phyloP scores from a whole-genome alignment of 441 rosid genomes.

The Mallotus japonicus region DNA sequence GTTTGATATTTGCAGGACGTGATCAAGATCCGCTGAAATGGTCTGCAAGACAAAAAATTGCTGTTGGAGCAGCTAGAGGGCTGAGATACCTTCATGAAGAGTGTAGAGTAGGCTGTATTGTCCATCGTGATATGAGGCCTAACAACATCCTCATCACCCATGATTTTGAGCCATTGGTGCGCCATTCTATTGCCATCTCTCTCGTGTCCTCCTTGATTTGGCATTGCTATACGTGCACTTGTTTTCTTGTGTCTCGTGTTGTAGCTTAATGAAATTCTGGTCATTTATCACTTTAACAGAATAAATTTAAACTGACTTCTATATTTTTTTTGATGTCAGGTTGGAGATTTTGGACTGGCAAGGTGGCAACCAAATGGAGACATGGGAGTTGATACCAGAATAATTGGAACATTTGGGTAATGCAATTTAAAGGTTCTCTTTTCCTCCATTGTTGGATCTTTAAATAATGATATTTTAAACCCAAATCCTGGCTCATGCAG shows the following conservation, averaged over 20 bases:
- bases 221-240: background rate
- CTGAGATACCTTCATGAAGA: slow-evolving; percentile 98
- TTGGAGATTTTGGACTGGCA: slow-evolving; percentile 97
- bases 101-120: slow-evolving; percentile 98
- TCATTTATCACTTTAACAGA: too few species aligned
- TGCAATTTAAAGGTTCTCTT: slow-evolving; percentile 8
- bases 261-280: too few species aligned
- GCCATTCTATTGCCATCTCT: slow-evolving; percentile 14
- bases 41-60: slow-evolving; percentile 87
- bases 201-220: background rate
- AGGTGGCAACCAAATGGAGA: slow-evolving; percentile 99
- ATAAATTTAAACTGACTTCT: slow-evolving; percentile 10
- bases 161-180: slow-evolving; percentile 94
- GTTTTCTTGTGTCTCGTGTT: background rate
- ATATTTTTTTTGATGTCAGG: slow-evolving; percentile 43
- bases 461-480: slow-evolving; percentile 8
- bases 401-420: slow-evolving; percentile 98
- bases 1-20: slow-evolving; percentile 43
- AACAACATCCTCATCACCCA: slow-evolving; percentile 97
- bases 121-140: slow-evolving; percentile 99
- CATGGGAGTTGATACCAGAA: slow-evolving; percentile 84
- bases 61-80: slow-evolving; percentile 98
- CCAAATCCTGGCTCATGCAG: slow-evolving; percentile 34
- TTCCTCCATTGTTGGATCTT: slow-evolving; percentile 1
- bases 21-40: slow-evolving; percentile 58